These are phyloP conservation scores for Schwanniomyces polymorphus DNA, from an alignment of 805 yeast genomes.

Conservation along the genomic window DNA sequence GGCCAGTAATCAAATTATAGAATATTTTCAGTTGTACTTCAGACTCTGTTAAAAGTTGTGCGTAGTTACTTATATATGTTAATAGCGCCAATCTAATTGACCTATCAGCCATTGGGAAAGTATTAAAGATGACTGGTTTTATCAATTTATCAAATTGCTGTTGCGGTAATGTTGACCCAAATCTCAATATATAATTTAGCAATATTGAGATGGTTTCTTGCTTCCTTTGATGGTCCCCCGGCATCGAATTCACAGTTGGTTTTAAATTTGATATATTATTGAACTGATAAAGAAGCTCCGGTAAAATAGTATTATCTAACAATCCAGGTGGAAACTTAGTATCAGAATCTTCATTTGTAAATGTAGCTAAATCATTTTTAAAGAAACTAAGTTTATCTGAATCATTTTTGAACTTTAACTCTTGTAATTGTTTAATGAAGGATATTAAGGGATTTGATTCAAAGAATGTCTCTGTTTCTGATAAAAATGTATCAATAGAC, in stretches of 20 bases:
- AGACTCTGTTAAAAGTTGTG: constrained; percentile 49
- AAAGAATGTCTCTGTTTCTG: constrained; percentile 23
- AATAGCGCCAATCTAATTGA: constrained; percentile 73
- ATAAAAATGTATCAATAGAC: constrained; percentile 26
- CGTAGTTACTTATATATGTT: constrained; percentile 57
- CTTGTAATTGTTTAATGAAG: constrained; percentile 54
- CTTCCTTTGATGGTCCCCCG: constrained; percentile 28
- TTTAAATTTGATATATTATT: constrained; percentile 24
- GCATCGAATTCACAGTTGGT: constrained; percentile 23
- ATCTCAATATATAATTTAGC: constrained; percentile 42
- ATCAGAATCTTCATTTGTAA: constrained; percentile 16
- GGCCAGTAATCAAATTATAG: constrained; percentile 71
- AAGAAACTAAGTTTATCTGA: constrained; percentile 52
- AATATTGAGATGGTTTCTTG: constrained; percentile 39
- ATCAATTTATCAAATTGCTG: constrained; percentile 41
- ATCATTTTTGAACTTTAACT: constrained; percentile 52
- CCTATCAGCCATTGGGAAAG: constrained; percentile 71
- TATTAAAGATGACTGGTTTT: constrained; percentile 63
- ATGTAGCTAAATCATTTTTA: constrained; percentile 27
- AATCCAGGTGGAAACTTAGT: constrained; percentile 47
- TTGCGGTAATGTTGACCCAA: constrained; percentile 24
- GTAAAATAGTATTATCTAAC: constrained; percentile 63
- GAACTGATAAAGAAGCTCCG: constrained; percentile 59
- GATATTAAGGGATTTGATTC: constrained; percentile 47
- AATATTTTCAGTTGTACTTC: constrained; percentile 73